Evolutionary conservation across 805 yeast species (phyloP).

Genomic region (Maudiozyma saulgeensis): DNA sequence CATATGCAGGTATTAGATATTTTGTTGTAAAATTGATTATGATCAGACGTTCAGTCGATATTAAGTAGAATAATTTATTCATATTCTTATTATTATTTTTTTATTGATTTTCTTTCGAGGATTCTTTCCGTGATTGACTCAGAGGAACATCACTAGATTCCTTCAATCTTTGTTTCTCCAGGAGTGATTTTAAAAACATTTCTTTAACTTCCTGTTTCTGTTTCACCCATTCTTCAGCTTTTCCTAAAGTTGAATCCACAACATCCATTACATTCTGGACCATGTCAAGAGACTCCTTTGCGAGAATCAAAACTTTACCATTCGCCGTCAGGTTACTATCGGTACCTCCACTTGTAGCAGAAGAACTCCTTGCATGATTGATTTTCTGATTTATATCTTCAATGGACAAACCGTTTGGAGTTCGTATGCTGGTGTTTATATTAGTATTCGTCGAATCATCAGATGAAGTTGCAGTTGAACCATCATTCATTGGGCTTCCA

Average conservation of each 20-base stretch:
- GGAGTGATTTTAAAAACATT: constrained; percentile 16
- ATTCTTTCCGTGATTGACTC: no score
- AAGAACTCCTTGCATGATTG: not conserved
- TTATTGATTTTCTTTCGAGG: no score
- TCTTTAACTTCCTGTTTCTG: constrained; percentile 34
- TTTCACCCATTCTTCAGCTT: constrained; percentile 78
- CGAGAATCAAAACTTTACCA: constrained; percentile 68
- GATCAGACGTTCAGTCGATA: not conserved
- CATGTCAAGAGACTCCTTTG: constrained; percentile 85
- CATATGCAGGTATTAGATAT: not conserved
- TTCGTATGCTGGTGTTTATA: not conserved
- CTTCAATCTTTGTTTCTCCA: constrained; percentile 2
- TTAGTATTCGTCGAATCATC: not conserved
- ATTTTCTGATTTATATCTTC: not conserved
- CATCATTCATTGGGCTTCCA: not conserved
- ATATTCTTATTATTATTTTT: no score
- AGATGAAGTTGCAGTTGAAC: not conserved
- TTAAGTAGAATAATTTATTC: not conserved
- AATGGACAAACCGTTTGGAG: not conserved
- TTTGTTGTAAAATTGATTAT: not conserved
- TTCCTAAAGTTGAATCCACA: constrained; percentile 73
- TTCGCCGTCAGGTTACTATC: constrained; percentile 35
- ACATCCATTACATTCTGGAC: constrained; percentile 72
- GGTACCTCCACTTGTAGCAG: constrained; percentile 5
- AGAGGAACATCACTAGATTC: not conserved